phyloP scores from a whole-genome alignment of 305 asterid genomes.

The Vinca major region DNA sequence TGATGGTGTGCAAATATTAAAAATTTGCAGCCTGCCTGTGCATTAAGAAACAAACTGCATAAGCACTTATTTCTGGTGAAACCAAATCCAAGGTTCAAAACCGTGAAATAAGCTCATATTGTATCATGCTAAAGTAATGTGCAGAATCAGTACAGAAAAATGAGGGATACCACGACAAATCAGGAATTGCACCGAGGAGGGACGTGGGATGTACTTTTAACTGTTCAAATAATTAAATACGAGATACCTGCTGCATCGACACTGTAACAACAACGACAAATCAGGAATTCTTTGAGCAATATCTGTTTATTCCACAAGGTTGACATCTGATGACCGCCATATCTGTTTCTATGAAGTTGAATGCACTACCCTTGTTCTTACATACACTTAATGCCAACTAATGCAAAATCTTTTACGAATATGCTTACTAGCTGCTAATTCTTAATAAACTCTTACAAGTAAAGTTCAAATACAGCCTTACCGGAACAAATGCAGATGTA shows the following conservation, averaged over 20 bases:
- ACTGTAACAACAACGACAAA: not conserved
- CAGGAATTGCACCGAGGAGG: not conserved
- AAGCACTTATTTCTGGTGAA: constrained; percentile 2
- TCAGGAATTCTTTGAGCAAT: not conserved
- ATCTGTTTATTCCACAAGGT: not conserved
- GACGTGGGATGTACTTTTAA: not conserved
- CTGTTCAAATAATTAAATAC: not conserved
- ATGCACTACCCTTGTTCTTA: not conserved
- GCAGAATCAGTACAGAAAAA: too few species aligned
- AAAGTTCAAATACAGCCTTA: not conserved
- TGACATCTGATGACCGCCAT: not conserved
- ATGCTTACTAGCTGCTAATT: not conserved
- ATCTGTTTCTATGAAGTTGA: not conserved
- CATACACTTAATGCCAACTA: not conserved
- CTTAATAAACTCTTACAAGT: not conserved
- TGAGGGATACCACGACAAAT: not conserved
- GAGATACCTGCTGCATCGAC: not conserved
- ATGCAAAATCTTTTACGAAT: not conserved
- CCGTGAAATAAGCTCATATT: not conserved
- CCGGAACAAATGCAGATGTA: not conserved
- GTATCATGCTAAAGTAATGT: not conserved
- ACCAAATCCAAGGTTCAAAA: not conserved
- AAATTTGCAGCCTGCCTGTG: constrained; percentile 95
- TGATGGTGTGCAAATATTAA: constrained; percentile 91
- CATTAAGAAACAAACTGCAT: constrained; percentile 16